Percentiles rank a stretch among this genome's conserved stretches.
Conservation (phyloP, 495 filamentous ascomycete species). For the Rostrohypoxylon terebratum region DNA sequence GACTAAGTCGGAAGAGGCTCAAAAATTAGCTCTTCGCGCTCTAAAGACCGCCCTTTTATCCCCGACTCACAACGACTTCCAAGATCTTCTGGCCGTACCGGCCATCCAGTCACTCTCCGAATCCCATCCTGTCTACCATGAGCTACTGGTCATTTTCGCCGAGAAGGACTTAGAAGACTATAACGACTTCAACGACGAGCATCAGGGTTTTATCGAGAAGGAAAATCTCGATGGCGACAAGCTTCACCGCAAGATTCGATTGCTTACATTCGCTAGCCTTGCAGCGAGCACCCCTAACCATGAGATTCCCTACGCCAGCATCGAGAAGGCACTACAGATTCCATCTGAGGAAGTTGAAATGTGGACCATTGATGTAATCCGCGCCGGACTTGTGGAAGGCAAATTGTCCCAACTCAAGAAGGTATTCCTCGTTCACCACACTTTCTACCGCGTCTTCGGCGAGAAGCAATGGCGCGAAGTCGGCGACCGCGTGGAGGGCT, state of each 20-base stretch:
- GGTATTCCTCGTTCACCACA: conserved; percentile 92
- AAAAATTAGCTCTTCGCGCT: conserved; percentile 83
- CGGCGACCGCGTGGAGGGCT: conserved; percentile 86
- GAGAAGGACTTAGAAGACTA: conserved; percentile 94
- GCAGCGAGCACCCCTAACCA: conserved; percentile 84
- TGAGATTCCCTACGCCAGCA: conserved; percentile 84
- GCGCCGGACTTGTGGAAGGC: conserved; percentile 92
- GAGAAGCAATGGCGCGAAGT: conserved; percentile 99
- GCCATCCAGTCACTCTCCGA: conserved; percentile 86
- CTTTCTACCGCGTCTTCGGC: conserved; percentile 94
- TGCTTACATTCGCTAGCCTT: conserved; percentile 90
- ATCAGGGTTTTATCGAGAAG: conserved; percentile 83
- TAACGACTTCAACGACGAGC: conserved; percentile 88
- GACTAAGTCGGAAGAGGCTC: conserved; percentile 74
- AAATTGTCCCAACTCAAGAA: conserved; percentile 90
- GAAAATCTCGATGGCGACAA: conserved; percentile 70
- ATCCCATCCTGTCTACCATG: conserved; percentile 82
- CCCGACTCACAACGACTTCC: conserved; percentile 88
- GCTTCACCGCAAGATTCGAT: conserved; percentile 88
- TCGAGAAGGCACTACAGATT: conserved; percentile 84
- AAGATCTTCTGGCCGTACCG: conserved; percentile 87
- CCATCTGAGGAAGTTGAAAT: conserved; percentile 86
- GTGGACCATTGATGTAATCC: conserved; percentile 98
- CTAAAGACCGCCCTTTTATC: conserved; percentile 83
- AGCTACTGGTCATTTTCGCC: conserved; percentile 94